phyloP scores from a whole-genome alignment of 140 eudicot species.

The Oenanthe javanica region DNA sequence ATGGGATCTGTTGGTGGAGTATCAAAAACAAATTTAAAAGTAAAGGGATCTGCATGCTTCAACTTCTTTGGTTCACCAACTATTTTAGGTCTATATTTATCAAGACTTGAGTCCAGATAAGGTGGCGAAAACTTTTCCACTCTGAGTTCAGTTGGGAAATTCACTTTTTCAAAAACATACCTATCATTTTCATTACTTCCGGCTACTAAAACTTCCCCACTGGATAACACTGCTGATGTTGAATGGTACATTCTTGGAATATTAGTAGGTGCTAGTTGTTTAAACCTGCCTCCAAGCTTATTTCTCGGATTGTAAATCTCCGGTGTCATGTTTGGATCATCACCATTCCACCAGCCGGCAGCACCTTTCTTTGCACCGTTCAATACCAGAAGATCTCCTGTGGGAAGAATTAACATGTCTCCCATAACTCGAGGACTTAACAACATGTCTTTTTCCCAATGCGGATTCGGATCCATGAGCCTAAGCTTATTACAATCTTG shows the following conservation, averaged over 20 bases:
- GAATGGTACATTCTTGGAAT: slow-evolving; percentile 93
- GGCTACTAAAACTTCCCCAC: slow-evolving; percentile 50
- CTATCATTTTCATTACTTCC: slow-evolving; percentile 69
- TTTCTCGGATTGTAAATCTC: slow-evolving; percentile 42
- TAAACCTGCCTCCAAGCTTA: slow-evolving; percentile 40
- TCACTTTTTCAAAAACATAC: slow-evolving; percentile 19
- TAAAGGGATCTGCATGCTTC: slow-evolving; percentile 31
- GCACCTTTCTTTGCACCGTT: slow-evolving; percentile 72
- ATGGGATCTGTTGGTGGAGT: not conserved
- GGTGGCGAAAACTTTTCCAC: slow-evolving; percentile 81
- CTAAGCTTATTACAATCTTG: slow-evolving; percentile 53
- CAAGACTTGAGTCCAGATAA: slow-evolving; percentile 43
- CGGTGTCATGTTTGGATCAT: slow-evolving; percentile 55
- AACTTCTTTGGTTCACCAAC: not conserved
- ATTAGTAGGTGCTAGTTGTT: slow-evolving; percentile 29
- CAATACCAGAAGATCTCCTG: slow-evolving; percentile 53
- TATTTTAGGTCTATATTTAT: slow-evolving; percentile 27
- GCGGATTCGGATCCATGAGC: slow-evolving; percentile 12
- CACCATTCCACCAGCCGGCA: slow-evolving; percentile 71
- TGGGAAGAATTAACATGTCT: slow-evolving; percentile 64
- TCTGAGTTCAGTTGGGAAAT: slow-evolving; percentile 61
- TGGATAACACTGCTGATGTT: slow-evolving; percentile 42
- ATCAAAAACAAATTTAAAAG: not conserved
- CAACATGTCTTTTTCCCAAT: slow-evolving; percentile 76
- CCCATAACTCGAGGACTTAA: slow-evolving; percentile 68